Percentiles rank a stretch among this genome's conserved stretches.
phyloP scores from a whole-genome alignment of 1,284 basidiomycete genomes.

The Filobasidium uniguttulatum region DNA sequence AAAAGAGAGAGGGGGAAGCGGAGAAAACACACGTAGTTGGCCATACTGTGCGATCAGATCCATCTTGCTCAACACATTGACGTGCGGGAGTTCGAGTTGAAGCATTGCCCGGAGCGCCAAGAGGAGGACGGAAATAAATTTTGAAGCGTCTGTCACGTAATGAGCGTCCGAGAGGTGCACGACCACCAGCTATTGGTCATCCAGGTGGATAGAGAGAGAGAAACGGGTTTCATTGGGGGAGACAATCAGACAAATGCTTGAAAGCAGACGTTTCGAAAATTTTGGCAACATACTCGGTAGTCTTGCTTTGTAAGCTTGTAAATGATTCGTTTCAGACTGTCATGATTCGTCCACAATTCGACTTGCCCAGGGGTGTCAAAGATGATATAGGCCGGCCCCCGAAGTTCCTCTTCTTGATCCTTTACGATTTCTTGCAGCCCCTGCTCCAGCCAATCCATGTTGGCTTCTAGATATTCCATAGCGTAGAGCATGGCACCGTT shows the following conservation, averaged over 20 bases:
- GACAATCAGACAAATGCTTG: conserved; percentile 6
- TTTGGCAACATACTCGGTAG: conserved; percentile 60
- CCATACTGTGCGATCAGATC: conserved; percentile 79
- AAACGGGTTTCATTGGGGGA: not conserved
- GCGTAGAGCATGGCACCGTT: conserved; percentile 97
- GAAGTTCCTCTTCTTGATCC: conserved; percentile 38
- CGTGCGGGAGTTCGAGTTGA: conserved; percentile 90
- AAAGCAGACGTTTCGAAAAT: not conserved
- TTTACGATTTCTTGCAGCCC: conserved; percentile 48
- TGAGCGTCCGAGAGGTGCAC: conserved; percentile 94
- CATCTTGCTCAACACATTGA: conserved; percentile 94
- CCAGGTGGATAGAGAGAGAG: conserved; percentile 7
- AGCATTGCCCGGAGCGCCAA: conserved; percentile 91
- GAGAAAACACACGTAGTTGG: conserved; percentile 53
- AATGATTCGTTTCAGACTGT: conserved; percentile 66
- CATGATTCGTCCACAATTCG: conserved; percentile 91
- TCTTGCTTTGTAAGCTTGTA: conserved; percentile 57
- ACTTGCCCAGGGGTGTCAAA: conserved; percentile 98
- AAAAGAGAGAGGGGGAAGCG: not conserved
- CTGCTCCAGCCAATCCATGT: conserved; percentile 83
- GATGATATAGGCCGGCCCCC: conserved; percentile 51
- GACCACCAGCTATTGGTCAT: conserved; percentile 83
- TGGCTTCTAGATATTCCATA: conserved; percentile 92
- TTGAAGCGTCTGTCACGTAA: conserved; percentile 88
- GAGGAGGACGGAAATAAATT: conserved; percentile 85